Conservation (phyloP, 2,329 filamentous ascomycete genomes). For the Bipolaris bicolor region DNA sequence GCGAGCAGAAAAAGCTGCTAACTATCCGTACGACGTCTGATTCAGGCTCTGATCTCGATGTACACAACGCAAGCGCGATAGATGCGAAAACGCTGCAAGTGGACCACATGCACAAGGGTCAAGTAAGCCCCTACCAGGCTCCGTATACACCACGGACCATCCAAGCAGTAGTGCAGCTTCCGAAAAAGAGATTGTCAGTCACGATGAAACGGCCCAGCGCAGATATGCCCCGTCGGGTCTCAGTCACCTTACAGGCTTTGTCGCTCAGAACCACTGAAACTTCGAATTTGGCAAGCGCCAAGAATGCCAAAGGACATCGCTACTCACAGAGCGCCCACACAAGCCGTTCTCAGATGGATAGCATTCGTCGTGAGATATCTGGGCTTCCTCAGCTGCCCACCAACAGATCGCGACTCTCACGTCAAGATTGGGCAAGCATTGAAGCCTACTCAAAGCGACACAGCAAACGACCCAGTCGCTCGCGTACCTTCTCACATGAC, state of each 20-base stretch:
- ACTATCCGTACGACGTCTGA: slow-evolving; percentile 20
- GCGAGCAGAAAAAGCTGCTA: slow-evolving; percentile 20
- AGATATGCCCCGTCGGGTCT: slow-evolving; percentile 34
- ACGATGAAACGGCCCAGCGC: slow-evolving; percentile 32
- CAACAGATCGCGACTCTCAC: slow-evolving; percentile 40
- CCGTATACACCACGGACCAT: slow-evolving; percentile 23
- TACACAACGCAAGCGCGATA: slow-evolving; percentile 6
- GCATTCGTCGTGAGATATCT: slow-evolving; percentile 42
- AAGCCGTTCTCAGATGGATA: slow-evolving; percentile 32
- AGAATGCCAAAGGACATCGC: slow-evolving; percentile 18
- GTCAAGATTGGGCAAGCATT: slow-evolving; percentile 45
- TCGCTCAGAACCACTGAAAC: slow-evolving; percentile 24
- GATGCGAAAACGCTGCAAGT: slow-evolving; percentile 12
- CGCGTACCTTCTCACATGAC: slow-evolving; percentile 26
- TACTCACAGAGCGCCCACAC: slow-evolving; percentile 15
- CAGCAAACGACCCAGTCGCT: slow-evolving; percentile 29
- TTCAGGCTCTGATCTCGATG: slow-evolving; percentile 17
- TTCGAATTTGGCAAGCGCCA: slow-evolving; percentile 11
- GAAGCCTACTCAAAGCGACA: slow-evolving; percentile 40
- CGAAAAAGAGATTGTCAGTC: slow-evolving; percentile 20
- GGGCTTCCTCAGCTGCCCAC: slow-evolving; percentile 38
- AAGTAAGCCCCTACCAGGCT: slow-evolving; percentile 25
- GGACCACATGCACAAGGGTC: slow-evolving; percentile 19
- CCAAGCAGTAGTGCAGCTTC: slow-evolving; percentile 16
- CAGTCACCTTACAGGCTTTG: slow-evolving; percentile 30